Conservation (phyloP, 352 stramenopile genomes). For the Phytopythium litorale region DNA sequence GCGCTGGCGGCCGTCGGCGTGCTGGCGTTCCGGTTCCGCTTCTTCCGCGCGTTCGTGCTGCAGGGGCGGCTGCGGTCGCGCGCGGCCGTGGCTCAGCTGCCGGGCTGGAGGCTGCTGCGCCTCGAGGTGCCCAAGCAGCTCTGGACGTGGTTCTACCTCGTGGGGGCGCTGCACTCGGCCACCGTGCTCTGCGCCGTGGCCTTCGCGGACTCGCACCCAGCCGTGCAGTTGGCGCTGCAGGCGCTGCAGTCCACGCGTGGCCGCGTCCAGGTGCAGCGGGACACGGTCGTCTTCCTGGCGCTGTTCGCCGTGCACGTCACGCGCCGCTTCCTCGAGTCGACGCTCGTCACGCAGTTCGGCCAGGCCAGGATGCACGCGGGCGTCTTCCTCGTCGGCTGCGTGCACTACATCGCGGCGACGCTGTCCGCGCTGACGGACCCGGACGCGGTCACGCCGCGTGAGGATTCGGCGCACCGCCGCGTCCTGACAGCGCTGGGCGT, state of each 20-base stretch:
- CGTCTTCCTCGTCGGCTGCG: conserved; percentile 47
- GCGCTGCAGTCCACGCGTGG: conserved; percentile 12
- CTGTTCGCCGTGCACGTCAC: conserved; percentile 53
- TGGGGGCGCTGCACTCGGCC: conserved; percentile 46
- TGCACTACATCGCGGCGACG: conserved; percentile 59
- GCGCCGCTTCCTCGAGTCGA: conserved; percentile 52
- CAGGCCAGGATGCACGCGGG: conserved; percentile 54
- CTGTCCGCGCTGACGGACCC: conserved; percentile 43
- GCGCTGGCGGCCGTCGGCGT: conserved; percentile 19
- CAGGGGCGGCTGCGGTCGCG: conserved; percentile 37
- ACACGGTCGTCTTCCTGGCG: conserved; percentile 38
- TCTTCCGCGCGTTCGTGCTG: conserved; percentile 35
- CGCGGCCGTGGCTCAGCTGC: conserved; percentile 20
- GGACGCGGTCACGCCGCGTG: conserved; percentile 13
- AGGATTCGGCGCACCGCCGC: conserved; percentile 15
- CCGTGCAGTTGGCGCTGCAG: conserved; percentile 32
- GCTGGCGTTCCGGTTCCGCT: conserved; percentile 28
- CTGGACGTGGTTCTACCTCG: conserved; percentile 77
- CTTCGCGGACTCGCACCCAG: conserved; percentile 22
- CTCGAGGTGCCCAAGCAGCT: conserved; percentile 48
- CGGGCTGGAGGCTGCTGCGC: conserved; percentile 21
- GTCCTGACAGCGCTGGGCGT: conserved; percentile 19
- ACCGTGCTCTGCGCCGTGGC: conserved; percentile 23
- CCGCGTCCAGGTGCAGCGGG: conserved; percentile 23
- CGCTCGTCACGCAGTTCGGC: conserved; percentile 66